Conservation (phyloP, 2,329 filamentous ascomycete genomes). For the Periconia sp. region DNA sequence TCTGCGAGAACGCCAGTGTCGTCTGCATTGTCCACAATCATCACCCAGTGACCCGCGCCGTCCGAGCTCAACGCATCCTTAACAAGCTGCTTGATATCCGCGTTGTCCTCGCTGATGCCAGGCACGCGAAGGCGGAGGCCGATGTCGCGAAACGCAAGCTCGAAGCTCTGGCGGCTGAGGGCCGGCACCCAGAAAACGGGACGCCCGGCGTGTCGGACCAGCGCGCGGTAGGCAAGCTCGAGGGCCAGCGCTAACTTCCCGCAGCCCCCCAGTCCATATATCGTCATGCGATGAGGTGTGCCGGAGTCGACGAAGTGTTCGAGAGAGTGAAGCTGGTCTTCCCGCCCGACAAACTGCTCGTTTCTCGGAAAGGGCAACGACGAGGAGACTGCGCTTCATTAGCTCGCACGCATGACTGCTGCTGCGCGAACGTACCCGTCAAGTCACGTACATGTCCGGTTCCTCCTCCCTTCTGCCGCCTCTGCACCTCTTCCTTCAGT, state of each 20-base stretch:
- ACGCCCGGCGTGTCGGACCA: conserved; percentile 19
- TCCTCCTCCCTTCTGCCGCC: conserved; percentile 11
- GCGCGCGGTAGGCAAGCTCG: conserved; percentile 43
- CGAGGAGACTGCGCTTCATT: conserved; percentile 12
- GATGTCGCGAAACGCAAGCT: conserved; percentile 19
- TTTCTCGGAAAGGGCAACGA: conserved; percentile 15
- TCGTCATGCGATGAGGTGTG: conserved; percentile 11
- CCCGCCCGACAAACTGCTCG: conserved; percentile 16
- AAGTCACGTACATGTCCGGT: conserved; percentile 8
- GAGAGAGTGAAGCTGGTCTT: conserved; percentile 12
- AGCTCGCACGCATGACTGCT: conserved; percentile 6
- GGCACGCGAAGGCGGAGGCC: conserved; percentile 14
- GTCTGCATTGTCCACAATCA: conserved; percentile 52
- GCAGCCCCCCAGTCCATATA: conserved; percentile 18
- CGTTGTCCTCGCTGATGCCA: conserved; percentile 27
- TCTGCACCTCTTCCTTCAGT: conserved; percentile 16
- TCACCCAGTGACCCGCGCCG: conserved; percentile 39
- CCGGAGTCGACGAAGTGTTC: conserved; percentile 6
- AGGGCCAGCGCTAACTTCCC: conserved; percentile 29
- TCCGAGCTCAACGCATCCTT: conserved; percentile 34
- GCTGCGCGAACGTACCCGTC: conserved; percentile 8
- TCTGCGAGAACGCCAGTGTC: too few relatives aligned
- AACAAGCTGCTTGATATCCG: conserved; percentile 42
- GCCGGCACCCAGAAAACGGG: conserved; percentile 21
- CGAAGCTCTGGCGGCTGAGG: conserved; percentile 21